A percentile compares a stretch with the other conserved stretches of the same genome.
Evolutionary conservation across 352 stramenopile species (phyloP).

Genomic region (Globisporangium lucens): DNA sequence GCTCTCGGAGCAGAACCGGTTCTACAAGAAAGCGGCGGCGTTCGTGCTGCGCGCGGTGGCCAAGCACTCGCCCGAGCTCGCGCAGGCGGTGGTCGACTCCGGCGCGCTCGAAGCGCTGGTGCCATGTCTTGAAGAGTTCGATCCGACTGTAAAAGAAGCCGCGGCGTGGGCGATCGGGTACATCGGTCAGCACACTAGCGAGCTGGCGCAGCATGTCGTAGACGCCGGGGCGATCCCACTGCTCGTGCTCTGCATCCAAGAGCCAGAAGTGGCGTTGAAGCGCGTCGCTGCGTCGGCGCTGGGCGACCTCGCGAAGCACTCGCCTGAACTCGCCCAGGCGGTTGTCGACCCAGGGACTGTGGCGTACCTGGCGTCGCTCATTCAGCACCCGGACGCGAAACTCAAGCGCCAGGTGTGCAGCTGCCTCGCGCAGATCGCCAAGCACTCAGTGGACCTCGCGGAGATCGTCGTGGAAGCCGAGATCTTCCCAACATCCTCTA

Average conservation of each 20-base stretch:
- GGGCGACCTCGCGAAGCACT: slow-evolving; percentile 95
- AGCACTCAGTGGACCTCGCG: slow-evolving; percentile 94
- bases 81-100: slow-evolving; percentile 92
- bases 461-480: slow-evolving; percentile 95
- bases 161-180: slow-evolving; percentile 95
- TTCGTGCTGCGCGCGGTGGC: slow-evolving; percentile 93
- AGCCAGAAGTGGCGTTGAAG: slow-evolving; percentile 95
- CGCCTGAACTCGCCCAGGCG: slow-evolving; percentile 91
- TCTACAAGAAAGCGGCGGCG: slow-evolving; percentile 95
- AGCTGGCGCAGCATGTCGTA: slow-evolving; percentile 93
- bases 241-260: slow-evolving; percentile 94
- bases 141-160: slow-evolving; percentile 94
- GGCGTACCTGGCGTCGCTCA: slow-evolving; percentile 91
- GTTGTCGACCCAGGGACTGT: slow-evolving; percentile 93
- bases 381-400: slow-evolving; percentile 93
- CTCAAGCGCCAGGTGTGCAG: slow-evolving; percentile 91
- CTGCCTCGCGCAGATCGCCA: slow-evolving; percentile 93
- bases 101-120: slow-evolving; percentile 91
- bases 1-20: slow-evolving; percentile 93
- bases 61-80: slow-evolving; percentile 94
- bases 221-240: slow-evolving; percentile 91
- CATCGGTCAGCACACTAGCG: slow-evolving; percentile 92
- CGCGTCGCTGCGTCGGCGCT: slow-evolving; percentile 91
- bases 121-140: slow-evolving; percentile 94
- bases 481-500: slow-evolving; percentile 95